A percentile compares a stretch with the other conserved stretches of the same genome.
Conservation (phyloP, 1,139 yeast genomes). For the Saccharomyces hybrid region DNA sequence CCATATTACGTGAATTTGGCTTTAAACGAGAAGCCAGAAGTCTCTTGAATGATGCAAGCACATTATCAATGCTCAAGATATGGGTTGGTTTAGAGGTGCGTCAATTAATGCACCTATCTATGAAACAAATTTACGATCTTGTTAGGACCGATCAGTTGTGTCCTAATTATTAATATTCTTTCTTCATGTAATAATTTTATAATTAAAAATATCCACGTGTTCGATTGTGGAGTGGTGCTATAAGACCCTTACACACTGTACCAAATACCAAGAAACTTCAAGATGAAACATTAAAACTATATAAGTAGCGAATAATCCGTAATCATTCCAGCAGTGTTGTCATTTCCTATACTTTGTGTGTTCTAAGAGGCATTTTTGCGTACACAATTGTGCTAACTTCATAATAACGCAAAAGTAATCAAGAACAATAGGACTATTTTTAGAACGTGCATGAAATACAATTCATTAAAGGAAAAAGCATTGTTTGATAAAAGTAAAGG, state of each 20-base stretch:
- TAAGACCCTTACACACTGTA: neutral
- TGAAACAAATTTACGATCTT: constrained; percentile 43
- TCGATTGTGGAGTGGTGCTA: neutral
- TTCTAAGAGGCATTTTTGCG: too few relatives aligned
- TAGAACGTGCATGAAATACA: neutral
- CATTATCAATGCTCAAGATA: constrained; percentile 74
- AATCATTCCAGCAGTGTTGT: too few relatives aligned
- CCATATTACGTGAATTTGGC: constrained; percentile 79
- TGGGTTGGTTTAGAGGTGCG: constrained; percentile 90
- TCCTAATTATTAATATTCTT: constrained; percentile 41
- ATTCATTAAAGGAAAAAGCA: too few relatives aligned
- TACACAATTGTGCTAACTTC: neutral
- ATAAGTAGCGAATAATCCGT: too few relatives aligned
- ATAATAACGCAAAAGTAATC: too few relatives aligned
- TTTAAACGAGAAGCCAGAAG: constrained; percentile 54
- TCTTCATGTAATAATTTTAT: neutral
- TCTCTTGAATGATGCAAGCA: constrained; percentile 50
- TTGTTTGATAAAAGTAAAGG: too few relatives aligned
- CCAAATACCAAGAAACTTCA: too few relatives aligned
- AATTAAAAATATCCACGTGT: neutral
- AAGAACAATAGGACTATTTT: neutral
- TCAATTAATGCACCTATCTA: constrained; percentile 75
- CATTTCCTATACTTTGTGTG: too few relatives aligned
- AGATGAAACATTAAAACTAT: too few relatives aligned
- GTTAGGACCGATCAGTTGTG: constrained; percentile 55